A percentile compares a stretch with the other conserved stretches of the same genome.
Conservation (phyloP, 1,139 yeast genomes). For the Suhomyces kunorum region DNA sequence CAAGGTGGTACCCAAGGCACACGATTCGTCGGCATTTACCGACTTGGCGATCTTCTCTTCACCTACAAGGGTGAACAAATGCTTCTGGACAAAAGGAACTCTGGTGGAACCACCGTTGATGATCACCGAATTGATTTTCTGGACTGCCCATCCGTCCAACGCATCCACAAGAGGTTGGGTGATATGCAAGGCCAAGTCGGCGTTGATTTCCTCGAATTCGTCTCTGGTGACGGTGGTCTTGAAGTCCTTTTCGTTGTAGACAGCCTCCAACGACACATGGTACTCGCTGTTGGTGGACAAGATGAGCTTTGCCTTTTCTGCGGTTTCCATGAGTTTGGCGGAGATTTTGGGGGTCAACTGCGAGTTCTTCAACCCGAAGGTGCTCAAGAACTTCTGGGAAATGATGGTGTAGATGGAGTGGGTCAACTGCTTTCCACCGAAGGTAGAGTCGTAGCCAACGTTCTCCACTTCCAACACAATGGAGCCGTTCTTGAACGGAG, state of each 20-base stretch:
- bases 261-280: slow-evolving; percentile 66
- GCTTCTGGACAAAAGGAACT: slow-evolving; percentile 80
- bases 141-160: slow-evolving; percentile 35
- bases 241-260: slow-evolving; percentile 73
- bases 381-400: slow-evolving; percentile 53
- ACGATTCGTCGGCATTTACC: slow-evolving; percentile 95
- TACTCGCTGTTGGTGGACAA: slow-evolving; percentile 87
- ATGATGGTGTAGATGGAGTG: slow-evolving; percentile 61
- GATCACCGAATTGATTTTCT: slow-evolving; percentile 64
- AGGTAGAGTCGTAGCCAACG: slow-evolving; percentile 59
- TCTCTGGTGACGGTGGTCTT: slow-evolving; percentile 63
- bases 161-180: slow-evolving; percentile 59
- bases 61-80: slow-evolving; percentile 54
- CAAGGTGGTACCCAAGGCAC: slow-evolving; percentile 84
- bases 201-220: slow-evolving; percentile 68
- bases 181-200: slow-evolving; percentile 46
- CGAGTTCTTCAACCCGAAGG: slow-evolving; percentile 38
- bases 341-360: slow-evolving; percentile 56
- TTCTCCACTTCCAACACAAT: slow-evolving; percentile 65
- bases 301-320: slow-evolving; percentile 84
- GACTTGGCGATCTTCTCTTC: slow-evolving; percentile 73
- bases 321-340: slow-evolving; percentile 73
- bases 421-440: slow-evolving; percentile 81
- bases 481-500: slow-evolving; percentile 44
- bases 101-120: slow-evolving; percentile 92